These are phyloP conservation scores for Prunus persica DNA, from an alignment of 306 rosid species.

Conservation along the genomic window DNA sequence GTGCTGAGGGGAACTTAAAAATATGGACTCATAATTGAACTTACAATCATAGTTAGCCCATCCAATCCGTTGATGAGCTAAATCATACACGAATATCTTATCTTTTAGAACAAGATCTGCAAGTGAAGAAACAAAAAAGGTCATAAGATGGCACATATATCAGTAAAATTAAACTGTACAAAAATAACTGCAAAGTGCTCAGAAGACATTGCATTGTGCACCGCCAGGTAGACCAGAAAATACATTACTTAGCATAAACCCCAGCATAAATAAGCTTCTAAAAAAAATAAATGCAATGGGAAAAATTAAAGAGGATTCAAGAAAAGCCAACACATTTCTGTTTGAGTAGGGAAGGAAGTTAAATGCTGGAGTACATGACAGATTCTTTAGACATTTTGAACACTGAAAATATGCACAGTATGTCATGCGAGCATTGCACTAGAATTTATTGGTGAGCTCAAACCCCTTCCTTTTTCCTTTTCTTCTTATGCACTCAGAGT, in stretches of 20 bases:
- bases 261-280: background rate
- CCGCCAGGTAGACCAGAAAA: background rate
- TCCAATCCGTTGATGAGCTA: constrained; percentile 74
- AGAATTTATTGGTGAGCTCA: background rate
- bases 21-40: constrained; percentile 20
- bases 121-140: constrained; percentile 21
- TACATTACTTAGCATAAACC: background rate
- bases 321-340: too few relatives aligned
- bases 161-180: background rate
- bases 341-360: too few relatives aligned
- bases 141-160: background rate
- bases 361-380: too few relatives aligned
- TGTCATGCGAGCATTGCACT: background rate
- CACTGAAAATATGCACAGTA: background rate
- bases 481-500: too few relatives aligned
- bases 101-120: constrained; percentile 87
- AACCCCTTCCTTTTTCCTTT: too few relatives aligned
- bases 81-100: constrained; percentile 78
- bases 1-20: background rate
- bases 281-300: too few relatives aligned
- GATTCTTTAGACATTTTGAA: background rate
- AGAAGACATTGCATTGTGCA: too few relatives aligned
- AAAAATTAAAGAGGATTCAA: background rate
- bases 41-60: constrained; percentile 89
- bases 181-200: background rate